phyloP scores from a whole-genome alignment of 441 rosid species.

The Pelargonium cotyledonis region DNA sequence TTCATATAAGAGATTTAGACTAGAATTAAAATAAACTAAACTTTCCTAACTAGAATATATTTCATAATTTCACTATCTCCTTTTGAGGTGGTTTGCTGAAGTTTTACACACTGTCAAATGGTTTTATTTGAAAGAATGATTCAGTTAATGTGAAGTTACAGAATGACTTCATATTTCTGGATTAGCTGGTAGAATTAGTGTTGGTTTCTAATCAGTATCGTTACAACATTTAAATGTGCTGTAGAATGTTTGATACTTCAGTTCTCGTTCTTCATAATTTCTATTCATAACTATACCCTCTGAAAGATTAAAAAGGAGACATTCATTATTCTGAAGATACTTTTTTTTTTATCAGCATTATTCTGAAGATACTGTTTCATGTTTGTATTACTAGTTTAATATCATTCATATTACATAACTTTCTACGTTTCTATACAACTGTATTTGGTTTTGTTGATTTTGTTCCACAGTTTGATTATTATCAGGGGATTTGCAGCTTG shows the following conservation, averaged over 20 bases:
- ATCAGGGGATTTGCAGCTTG: constrained; percentile 19
- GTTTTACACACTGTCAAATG: background rate
- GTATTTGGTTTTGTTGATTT: constrained; percentile 13
- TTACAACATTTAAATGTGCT: too few species aligned
- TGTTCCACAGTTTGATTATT: constrained; percentile 15
- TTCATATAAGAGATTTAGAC: too few species aligned
- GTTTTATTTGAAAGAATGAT: background rate
- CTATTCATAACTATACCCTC: too few species aligned
- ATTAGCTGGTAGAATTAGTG: constrained; percentile 2
- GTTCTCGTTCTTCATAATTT: background rate
- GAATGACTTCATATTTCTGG: background rate
- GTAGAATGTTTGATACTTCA: background rate
- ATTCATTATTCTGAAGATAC: too few species aligned
- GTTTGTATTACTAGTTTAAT: too few species aligned
- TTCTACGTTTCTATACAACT: background rate
- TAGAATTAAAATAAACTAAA: too few species aligned
- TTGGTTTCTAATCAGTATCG: background rate
- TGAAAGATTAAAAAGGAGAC: background rate
- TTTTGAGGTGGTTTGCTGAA: background rate
- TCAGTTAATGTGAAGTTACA: background rate
- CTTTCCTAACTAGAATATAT: background rate
- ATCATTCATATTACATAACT: background rate
- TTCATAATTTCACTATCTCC: too few species aligned
- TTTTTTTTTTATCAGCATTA: background rate
- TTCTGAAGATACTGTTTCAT: background rate